Evolutionary conservation across 331 rosid genomes (phyloP).

Genomic region (Pyrus hybrid): DNA sequence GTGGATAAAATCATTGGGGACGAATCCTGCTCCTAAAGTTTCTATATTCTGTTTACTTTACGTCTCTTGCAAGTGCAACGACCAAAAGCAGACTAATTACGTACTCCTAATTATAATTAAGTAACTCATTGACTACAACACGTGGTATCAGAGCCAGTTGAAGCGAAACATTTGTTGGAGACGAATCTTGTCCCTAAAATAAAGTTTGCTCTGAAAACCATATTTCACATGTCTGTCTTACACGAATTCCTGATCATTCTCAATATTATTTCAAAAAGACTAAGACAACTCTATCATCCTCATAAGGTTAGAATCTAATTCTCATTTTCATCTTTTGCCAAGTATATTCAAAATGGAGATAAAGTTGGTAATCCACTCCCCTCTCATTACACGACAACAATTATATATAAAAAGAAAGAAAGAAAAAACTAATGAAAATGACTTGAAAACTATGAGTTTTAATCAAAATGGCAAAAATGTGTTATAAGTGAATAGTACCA

Average conservation of each 20-base stretch:
- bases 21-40: background rate
- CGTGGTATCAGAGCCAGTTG: background rate
- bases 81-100: background rate
- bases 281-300: background rate
- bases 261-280: background rate
- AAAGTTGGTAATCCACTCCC: background rate
- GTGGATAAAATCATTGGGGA: background rate
- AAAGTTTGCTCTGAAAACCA: background rate
- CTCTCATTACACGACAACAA: background rate
- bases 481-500: too few species aligned
- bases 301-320: background rate
- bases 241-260: too few species aligned
- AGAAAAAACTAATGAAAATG: too few species aligned
- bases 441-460: too few species aligned
- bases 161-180: background rate
- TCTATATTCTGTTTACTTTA: background rate
- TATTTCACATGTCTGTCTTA: background rate
- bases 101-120: background rate
- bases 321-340: background rate
- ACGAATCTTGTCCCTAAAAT: background rate
- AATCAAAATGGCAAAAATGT: too few species aligned
- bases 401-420: too few species aligned
- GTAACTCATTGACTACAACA: background rate
- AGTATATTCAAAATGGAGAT: background rate
- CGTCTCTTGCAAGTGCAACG: background rate